A percentile compares a stretch with the other conserved stretches of the same genome.
Conservation (phyloP, 1,139 yeast species). For the Pneumocystis sp. region DNA sequence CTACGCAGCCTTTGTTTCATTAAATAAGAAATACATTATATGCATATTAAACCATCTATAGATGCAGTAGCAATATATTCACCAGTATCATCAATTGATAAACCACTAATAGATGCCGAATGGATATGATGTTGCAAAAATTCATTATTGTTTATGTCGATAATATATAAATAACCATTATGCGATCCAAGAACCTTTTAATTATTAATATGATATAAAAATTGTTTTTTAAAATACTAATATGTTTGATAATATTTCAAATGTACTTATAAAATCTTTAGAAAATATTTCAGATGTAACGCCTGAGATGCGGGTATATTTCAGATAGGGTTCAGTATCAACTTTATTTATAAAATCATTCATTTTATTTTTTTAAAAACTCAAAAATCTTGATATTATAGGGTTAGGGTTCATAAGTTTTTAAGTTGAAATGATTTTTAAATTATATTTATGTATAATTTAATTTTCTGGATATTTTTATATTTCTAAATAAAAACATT, state of each 20-base stretch:
- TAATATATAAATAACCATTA: slow-evolving; percentile 63
- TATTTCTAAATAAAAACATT: too few relatives aligned
- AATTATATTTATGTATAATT: background rate
- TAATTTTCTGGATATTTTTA: too few relatives aligned
- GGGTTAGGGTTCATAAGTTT: background rate
- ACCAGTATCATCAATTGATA: slow-evolving; percentile 31
- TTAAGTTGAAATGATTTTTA: too few relatives aligned
- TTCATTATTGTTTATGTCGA: slow-evolving; percentile 34
- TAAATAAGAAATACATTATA: background rate
- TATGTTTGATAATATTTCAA: slow-evolving; percentile 41
- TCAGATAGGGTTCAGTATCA: slow-evolving; percentile 58
- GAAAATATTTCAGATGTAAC: slow-evolving; percentile 55
- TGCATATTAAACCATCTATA: slow-evolving; percentile 8
- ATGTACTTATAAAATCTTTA: slow-evolving; percentile 64
- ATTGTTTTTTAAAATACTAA: slow-evolving; percentile 60
- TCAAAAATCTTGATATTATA: background rate
- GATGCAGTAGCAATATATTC: slow-evolving; percentile 10
- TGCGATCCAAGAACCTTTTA: slow-evolving; percentile 28
- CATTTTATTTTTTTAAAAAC: background rate
- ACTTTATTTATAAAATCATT: slow-evolving; percentile 28
- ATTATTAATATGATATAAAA: background rate
- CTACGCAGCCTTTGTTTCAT: slow-evolving; percentile 5
- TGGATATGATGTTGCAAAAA: slow-evolving; percentile 64
- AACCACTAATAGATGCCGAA: slow-evolving; percentile 63
- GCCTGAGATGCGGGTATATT: slow-evolving; percentile 51